Conservation (phyloP, 1,284 basidiomycete species). For the Inonotus hispidus region DNA sequence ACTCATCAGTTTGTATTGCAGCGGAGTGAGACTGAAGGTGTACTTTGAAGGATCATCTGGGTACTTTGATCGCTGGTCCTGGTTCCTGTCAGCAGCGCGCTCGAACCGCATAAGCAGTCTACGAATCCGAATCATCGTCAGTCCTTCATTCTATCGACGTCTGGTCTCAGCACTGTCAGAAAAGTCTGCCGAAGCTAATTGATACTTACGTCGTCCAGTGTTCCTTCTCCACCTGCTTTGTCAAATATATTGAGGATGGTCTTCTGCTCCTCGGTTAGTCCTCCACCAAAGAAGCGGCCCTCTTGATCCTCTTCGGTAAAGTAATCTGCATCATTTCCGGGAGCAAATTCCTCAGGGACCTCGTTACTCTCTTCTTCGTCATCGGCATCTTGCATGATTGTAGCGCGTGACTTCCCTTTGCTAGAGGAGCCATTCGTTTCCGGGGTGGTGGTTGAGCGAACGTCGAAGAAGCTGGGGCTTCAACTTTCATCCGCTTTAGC, state of each 20-base stretch:
- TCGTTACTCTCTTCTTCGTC: constrained; percentile 42
- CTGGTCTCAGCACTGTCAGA: constrained; percentile 28
- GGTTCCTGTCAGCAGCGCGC: constrained; percentile 86
- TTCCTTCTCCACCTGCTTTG: constrained; percentile 54
- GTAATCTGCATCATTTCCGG: constrained; percentile 83
- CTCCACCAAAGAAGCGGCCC: constrained; percentile 90
- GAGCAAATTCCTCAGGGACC: constrained; percentile 56
- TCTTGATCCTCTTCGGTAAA: constrained; percentile 88
- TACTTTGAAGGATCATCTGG: constrained; percentile 88
- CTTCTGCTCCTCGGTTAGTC: constrained; percentile 85
- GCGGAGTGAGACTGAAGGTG: constrained; percentile 20
- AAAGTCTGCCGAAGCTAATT: constrained; percentile 18
- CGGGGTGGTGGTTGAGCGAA: constrained; percentile 22
- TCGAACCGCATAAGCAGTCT: constrained; percentile 81
- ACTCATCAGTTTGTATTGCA: not conserved
- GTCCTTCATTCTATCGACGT: constrained; percentile 47
- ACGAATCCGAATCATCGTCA: constrained; percentile 68
- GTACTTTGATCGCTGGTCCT: constrained; percentile 90
- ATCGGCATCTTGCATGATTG: constrained; percentile 51
- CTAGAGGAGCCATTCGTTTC: constrained; percentile 18
- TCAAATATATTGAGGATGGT: constrained; percentile 90
- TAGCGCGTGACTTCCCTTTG: constrained; percentile 38
- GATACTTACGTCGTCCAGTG: constrained; percentile 56
- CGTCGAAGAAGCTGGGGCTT: constrained; percentile 29
- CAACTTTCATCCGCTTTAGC: constrained; percentile 71